Conservation (phyloP, 148 eudicot genomes). For the Pharnaceum exiguum region DNA sequence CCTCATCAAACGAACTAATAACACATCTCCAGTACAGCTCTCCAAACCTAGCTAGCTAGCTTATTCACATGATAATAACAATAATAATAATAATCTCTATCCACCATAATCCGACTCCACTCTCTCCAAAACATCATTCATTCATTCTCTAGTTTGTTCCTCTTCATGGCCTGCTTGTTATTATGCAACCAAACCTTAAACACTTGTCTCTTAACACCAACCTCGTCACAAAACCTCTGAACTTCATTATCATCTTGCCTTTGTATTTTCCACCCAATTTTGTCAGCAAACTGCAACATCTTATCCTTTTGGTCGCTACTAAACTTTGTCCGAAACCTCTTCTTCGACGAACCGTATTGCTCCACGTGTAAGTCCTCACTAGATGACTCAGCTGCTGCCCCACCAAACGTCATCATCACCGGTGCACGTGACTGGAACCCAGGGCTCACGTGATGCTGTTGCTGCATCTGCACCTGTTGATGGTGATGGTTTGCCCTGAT, state of each 20-base stretch:
- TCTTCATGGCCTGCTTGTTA: slow-evolving; percentile 23
- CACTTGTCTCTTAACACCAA: slow-evolving; percentile 28
- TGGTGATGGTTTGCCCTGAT: neutral
- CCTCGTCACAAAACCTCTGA: slow-evolving; percentile 17
- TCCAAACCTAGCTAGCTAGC: too few species aligned
- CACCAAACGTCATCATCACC: slow-evolving; percentile 62
- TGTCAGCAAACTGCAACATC: slow-evolving; percentile 33
- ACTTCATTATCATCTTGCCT: slow-evolving; percentile 18
- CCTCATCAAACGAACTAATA: too few species aligned
- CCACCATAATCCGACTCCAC: too few species aligned
- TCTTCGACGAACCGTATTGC: slow-evolving; percentile 12
- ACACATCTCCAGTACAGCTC: too few species aligned
- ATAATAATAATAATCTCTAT: too few species aligned
- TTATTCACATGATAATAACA: too few species aligned
- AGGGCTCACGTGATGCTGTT: too few species aligned
- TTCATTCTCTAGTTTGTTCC: slow-evolving; percentile 10
- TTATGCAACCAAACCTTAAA: slow-evolving; percentile 48
- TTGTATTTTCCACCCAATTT: slow-evolving; percentile 29
- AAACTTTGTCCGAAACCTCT: slow-evolving; percentile 36
- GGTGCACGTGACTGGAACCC: slow-evolving; percentile 18
- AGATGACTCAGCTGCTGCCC: slow-evolving; percentile 55
- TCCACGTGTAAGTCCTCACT: slow-evolving; percentile 59
- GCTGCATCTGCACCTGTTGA: neutral
- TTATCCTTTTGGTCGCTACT: slow-evolving; percentile 30
- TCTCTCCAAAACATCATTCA: too few species aligned